Base-by-base conservation (phyloP, 257 asterid species). In the Solanum pimpinellifolium region DNA sequence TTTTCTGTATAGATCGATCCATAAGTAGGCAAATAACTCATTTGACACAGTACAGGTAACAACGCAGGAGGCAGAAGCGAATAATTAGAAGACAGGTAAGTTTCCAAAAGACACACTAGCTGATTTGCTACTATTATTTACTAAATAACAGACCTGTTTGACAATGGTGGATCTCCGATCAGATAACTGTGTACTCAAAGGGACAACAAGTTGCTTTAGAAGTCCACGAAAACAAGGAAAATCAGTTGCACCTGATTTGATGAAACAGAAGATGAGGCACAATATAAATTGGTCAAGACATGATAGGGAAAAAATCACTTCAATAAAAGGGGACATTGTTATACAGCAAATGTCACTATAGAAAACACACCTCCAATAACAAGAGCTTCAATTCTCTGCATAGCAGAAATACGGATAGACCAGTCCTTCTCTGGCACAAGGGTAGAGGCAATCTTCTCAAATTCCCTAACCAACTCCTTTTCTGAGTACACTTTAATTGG, bases 141-240 rank as follows among this genome's bases (percentile, higher is more conserved):
- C 31, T 81, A 49, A 18, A 35, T 6, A 49, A 31, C 85, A 86
- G 44, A 96, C 99, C 99, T 97, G 99, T 93, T 97, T 96, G 91
- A 97, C 99, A 87, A 97, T 95, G 93, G 95, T 97, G 89, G 99
- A 97, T 88, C 99, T 94, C 83, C 99, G 93, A 91, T 97, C 99
- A 87, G 99, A 95, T 88, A 97, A 91, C 85, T 97, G 99, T 70
- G 95, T 91, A 92, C 97, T 95, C 89, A 97, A 93, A 82, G 99
- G 99, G 89, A 91, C 92, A 91, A 95, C 90, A 85, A 97, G 93
- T 89, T 97, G 99, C 95, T 96, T 97, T 25, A 97, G 91, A 90
- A 97, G 98, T 86, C 98, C 99, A 78, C 98, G 98, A 88, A 96
- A 97, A 86, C 95, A 91, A 62, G 96, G 97, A 88, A 95, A 96